A percentile compares a stretch with the other conserved stretches of the same genome.
phyloP scores from a whole-genome alignment of 805 yeast genomes.

The Tetrapisispora pingtungensis region DNA sequence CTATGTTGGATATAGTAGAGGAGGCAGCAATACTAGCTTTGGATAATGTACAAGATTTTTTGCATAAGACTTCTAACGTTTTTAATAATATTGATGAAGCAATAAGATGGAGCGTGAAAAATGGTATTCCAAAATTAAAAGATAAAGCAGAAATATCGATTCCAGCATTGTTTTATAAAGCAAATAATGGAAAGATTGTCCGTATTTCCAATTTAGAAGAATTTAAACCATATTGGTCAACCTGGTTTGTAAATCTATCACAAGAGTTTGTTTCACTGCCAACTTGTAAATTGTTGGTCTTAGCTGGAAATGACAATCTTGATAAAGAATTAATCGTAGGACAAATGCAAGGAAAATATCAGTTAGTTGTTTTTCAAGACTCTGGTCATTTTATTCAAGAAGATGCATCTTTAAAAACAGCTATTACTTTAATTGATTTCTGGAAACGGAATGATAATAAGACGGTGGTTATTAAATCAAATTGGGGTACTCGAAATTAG shows the following conservation, averaged over 20 bases:
- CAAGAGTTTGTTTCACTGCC: conserved; percentile 37
- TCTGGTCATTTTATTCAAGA: conserved; percentile 95
- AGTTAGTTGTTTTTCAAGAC: conserved; percentile 69
- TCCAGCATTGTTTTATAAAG: conserved; percentile 46
- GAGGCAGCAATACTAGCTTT: conserved; percentile 77
- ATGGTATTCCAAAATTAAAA: conserved; percentile 43
- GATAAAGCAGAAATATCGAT: conserved; percentile 68
- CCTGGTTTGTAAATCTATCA: conserved; percentile 75
- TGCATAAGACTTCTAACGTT: conserved; percentile 50
- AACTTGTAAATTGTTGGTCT: conserved; percentile 58
- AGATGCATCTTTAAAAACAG: conserved; percentile 65
- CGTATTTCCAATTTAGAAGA: conserved; percentile 60
- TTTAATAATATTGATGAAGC: conserved; percentile 51
- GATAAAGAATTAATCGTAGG: conserved; percentile 85
- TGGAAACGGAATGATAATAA: conserved; percentile 35
- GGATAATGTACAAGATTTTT: conserved; percentile 53
- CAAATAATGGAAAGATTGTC: conserved; percentile 19
- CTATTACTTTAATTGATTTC: conserved; percentile 40
- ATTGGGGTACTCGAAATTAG: conserved; percentile 30
- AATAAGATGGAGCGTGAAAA: conserved; percentile 70
- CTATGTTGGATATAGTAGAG: conserved; percentile 86
- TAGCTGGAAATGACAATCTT: conserved; percentile 83
- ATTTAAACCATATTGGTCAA: conserved; percentile 64
- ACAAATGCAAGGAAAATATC: conserved; percentile 97
- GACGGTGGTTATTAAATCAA: conserved; percentile 29